Percentiles rank a stretch among this genome's conserved stretches.
phyloP scores from a whole-genome alignment of 331 rosid species.

The Saraca asoca region DNA sequence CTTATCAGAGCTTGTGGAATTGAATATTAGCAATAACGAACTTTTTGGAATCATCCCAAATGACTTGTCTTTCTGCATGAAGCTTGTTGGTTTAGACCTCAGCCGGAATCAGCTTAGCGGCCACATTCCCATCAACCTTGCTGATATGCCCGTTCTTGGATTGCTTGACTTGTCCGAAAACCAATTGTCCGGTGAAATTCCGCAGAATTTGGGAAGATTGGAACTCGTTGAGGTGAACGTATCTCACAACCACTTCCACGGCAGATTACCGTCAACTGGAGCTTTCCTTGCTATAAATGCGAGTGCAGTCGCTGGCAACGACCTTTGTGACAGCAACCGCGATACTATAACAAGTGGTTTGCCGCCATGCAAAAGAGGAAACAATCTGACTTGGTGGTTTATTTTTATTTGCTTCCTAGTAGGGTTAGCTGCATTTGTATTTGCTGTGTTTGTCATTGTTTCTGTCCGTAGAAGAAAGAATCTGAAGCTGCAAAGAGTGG shows the following conservation, averaged over 20 bases:
- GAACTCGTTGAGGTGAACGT: conserved; percentile 75
- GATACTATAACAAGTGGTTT: conserved; percentile 45
- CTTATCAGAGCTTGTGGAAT: conserved; percentile 51
- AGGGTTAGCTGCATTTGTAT: conserved; percentile 36
- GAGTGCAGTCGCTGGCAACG: conserved; percentile 71
- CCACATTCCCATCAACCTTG: conserved; percentile 51
- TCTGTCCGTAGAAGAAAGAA: conserved; percentile 45
- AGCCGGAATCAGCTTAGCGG: conserved; percentile 66
- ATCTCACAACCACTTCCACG: conserved; percentile 74
- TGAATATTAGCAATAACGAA: conserved; percentile 65
- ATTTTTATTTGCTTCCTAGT: conserved; percentile 43
- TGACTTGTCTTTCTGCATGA: conserved; percentile 54
- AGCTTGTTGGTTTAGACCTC: conserved; percentile 72
- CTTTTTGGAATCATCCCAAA: conserved; percentile 62
- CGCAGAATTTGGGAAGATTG: conserved; percentile 48
- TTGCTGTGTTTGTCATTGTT: conserved; percentile 29
- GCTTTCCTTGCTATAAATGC: conserved; percentile 72
- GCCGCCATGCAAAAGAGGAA: conserved; percentile 55
- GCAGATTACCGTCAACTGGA: conserved; percentile 70
- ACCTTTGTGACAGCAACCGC: conserved; percentile 54
- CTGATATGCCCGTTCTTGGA: conserved; percentile 74
- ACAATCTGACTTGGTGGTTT: conserved; percentile 48
- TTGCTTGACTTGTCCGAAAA: conserved; percentile 76
- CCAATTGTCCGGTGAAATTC: conserved; percentile 76
- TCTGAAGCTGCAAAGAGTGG: conserved; percentile 47